Conservation (phyloP, 257 asterid genomes). For the Plantago major region DNA sequence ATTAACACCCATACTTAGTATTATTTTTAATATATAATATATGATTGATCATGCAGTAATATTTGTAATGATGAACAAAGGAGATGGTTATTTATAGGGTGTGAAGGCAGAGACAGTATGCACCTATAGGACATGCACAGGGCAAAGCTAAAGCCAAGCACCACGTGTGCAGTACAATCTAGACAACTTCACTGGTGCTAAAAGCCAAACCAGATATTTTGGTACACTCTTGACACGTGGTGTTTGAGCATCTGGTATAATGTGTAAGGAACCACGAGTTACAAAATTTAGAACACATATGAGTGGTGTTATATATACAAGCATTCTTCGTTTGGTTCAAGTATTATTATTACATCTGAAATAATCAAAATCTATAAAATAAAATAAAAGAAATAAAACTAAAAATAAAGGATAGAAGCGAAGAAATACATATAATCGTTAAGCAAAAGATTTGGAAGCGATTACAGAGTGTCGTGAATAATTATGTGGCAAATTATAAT, state of each 20-base stretch:
- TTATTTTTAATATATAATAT: not conserved
- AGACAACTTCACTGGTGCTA: not conserved
- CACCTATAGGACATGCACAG: conserved; percentile 52
- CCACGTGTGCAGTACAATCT: conserved; percentile 33
- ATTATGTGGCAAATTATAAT: too few relatives aligned
- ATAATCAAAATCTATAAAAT: too few relatives aligned
- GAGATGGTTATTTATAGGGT: conserved; percentile 15
- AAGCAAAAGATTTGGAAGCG: too few relatives aligned
- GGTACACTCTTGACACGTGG: conserved; percentile 8
- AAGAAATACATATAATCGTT: too few relatives aligned
- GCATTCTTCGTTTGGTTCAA: too few relatives aligned
- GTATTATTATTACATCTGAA: too few relatives aligned
- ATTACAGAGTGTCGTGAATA: too few relatives aligned
- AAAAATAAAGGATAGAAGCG: too few relatives aligned
- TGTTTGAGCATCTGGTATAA: too few relatives aligned
- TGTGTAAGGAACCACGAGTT: not conserved
- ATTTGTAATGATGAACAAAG: not conserved
- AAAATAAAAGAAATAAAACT: too few relatives aligned
- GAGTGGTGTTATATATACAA: too few relatives aligned
- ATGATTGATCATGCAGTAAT: not conserved
- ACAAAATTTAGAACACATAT: too few relatives aligned
- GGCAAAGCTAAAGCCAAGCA: conserved; percentile 23
- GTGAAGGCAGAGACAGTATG: not conserved
- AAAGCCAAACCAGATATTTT: not conserved
- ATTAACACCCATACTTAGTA: conserved; percentile 25